Base-by-base conservation (phyloP, 2,329 filamentous ascomycete species). In the Sarocladiaceae sp. region DNA sequence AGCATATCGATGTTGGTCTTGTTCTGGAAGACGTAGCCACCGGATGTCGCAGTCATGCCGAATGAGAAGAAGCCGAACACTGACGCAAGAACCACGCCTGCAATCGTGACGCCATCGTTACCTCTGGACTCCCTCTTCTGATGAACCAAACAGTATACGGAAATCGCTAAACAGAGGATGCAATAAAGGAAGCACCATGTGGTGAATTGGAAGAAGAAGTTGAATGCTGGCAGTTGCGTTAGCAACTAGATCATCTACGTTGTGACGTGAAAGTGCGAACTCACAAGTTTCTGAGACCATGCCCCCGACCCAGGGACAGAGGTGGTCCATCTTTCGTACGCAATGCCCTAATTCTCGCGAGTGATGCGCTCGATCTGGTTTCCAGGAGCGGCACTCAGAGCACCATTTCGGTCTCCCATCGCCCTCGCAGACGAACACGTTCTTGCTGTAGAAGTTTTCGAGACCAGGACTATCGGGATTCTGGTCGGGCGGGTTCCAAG, bases 271-370 rank as follows among this genome's bases (percentile, higher is more conserved):
- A 20, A 6, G 33, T 5, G 33, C 10, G 46, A 34, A 62, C 76
- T 59, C 55, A 80, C 76, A 80, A 2, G 80, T 89, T 60, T 96
- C 90, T 0, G 82, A 85, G 9, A 98, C 82, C 51, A 95, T 86
- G 18, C 91, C 93, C 3, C 91, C 91, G n/a, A 95, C 90, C 85
- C 85, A 97, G 0, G 91, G 93, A 57, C 93, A 98, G 56, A 90
- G 93, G 58, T 97, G 91, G 51, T 97, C 91, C 85, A 96, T 93
- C 56, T 93, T 93, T 32, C 76, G 69, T 18, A 95, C 85, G 57
- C 91, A 97, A 33, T 88, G 76, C 41, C 80, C 80, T 11, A 93
- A 69, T 58, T 95, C 87, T 43, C 82, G 82, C 57, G 85, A 94
- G 63, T 97, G 91, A 59, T 95, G 89, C 2, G 85, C 78, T 3